These are phyloP conservation scores for Cercospora zeina DNA, from an alignment of 2,329 filamentous ascomycete species.

Conservation along the genomic window DNA sequence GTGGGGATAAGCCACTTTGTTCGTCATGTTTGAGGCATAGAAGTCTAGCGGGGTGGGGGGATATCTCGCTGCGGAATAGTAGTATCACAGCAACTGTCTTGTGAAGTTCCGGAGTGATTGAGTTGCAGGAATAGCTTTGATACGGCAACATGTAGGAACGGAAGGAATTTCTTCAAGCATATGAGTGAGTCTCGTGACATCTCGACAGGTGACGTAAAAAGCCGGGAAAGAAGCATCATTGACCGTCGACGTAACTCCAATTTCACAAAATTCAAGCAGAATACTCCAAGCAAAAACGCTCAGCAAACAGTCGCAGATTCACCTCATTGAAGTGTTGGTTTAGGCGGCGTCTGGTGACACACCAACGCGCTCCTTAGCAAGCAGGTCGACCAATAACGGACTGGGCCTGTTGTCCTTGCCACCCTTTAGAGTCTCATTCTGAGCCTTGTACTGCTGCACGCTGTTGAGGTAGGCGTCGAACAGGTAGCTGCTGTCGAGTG, in stretches of 20 bases:
- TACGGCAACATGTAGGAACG: no score
- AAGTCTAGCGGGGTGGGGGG: no score
- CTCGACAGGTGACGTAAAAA: not conserved
- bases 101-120: no score
- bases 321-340: not conserved
- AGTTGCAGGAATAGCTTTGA: not conserved
- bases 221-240: not conserved
- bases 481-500: conserved; percentile 90
- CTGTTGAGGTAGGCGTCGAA: conserved; percentile 96
- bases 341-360: conserved; percentile 56
- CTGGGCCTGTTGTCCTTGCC: conserved; percentile 83
- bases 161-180: no score
- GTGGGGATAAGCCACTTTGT: not conserved
- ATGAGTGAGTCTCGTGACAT: conserved; percentile 5
- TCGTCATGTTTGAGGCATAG: no score
- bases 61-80: no score
- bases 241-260: not conserved
- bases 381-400: conserved; percentile 82
- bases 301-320: not conserved
- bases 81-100: no score
- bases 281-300: conserved; percentile 8
- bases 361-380: conserved; percentile 92
- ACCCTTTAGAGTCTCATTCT: conserved; percentile 67
- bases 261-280: not conserved
- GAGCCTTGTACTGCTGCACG: conserved; percentile 84